Percentiles rank a stretch among this genome's conserved stretches.
phyloP scores from a whole-genome alignment of 257 asterid genomes.

The Nicotiana otophora region DNA sequence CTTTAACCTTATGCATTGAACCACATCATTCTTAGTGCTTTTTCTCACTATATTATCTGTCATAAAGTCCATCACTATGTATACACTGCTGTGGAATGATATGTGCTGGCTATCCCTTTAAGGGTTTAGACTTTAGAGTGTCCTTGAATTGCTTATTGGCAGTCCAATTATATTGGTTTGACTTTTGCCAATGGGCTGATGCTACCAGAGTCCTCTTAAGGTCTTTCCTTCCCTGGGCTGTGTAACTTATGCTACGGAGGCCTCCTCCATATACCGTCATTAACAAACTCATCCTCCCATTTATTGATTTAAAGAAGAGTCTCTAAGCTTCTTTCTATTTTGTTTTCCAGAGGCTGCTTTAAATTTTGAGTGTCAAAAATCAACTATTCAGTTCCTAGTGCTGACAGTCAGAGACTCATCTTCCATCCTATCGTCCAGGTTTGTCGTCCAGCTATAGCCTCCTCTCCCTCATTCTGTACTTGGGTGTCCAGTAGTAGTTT shows the following conservation, averaged over 20 bases:
- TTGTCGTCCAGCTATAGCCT: slow-evolving; percentile 16
- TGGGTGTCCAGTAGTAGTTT: not conserved
- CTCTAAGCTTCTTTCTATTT: slow-evolving; percentile 28
- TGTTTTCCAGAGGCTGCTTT: slow-evolving; percentile 33
- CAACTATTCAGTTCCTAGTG: slow-evolving; percentile 20
- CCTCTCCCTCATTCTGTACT: not conserved
- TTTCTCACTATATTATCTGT: not conserved
- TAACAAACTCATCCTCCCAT: not conserved
- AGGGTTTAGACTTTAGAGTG: slow-evolving; percentile 4
- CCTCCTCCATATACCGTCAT: not conserved
- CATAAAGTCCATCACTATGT: slow-evolving; percentile 9
- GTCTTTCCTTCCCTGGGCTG: not conserved
- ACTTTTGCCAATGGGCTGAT: not conserved
- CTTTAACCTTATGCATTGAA: slow-evolving; percentile 76
- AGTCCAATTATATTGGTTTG: not conserved
- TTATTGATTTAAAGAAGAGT: slow-evolving; percentile 10
- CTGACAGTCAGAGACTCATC: slow-evolving; percentile 24
- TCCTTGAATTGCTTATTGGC: not conserved
- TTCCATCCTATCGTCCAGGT: slow-evolving; percentile 25
- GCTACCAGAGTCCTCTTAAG: not conserved
- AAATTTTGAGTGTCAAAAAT: slow-evolving; percentile 26
- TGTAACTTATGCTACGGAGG: not conserved
- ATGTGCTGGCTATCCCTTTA: not conserved
- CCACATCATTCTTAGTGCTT: slow-evolving; percentile 22
- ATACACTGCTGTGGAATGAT: slow-evolving; percentile 2